These are phyloP conservation scores for Berberis thunbergii DNA, from an alignment of 164 flowering plant species.

Conservation along the genomic window DNA sequence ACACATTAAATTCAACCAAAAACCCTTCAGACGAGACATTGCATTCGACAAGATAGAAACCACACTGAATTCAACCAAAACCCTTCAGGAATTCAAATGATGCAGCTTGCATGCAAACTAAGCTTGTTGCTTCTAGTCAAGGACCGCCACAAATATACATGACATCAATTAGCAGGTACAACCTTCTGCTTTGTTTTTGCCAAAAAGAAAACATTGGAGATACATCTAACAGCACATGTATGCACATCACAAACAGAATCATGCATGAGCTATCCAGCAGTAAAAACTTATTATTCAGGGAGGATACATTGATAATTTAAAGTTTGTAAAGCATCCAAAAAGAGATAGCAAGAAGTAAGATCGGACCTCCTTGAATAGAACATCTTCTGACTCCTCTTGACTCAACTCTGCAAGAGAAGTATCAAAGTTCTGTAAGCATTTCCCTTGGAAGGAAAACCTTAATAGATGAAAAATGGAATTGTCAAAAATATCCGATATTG, in stretches of 20 bases:
- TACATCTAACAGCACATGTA: too few species aligned
- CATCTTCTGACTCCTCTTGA: slow-evolving; percentile 80
- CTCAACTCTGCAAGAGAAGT: slow-evolving; percentile 57
- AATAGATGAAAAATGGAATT: neutral
- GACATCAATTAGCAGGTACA: too few species aligned
- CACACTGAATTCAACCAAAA: neutral
- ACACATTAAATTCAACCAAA: neutral
- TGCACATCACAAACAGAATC: neutral
- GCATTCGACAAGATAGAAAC: neutral
- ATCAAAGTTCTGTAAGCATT: slow-evolving; percentile 1
- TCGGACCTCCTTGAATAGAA: slow-evolving; percentile 80
- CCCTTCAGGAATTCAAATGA: neutral
- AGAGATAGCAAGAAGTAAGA: neutral
- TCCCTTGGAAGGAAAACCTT: neutral
- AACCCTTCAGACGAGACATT: neutral
- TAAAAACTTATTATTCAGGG: neutral
- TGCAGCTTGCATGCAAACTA: too few species aligned
- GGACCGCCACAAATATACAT: too few species aligned
- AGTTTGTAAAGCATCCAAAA: slow-evolving; percentile 1
- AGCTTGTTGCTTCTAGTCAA: too few species aligned
- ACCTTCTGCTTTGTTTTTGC: too few species aligned
- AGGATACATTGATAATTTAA: neutral
- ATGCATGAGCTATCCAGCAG: neutral
- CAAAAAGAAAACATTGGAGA: too few species aligned
- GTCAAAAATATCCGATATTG: neutral